Conservation (phyloP, 148 eudicot species). For the Selenicereus undatus region DNA sequence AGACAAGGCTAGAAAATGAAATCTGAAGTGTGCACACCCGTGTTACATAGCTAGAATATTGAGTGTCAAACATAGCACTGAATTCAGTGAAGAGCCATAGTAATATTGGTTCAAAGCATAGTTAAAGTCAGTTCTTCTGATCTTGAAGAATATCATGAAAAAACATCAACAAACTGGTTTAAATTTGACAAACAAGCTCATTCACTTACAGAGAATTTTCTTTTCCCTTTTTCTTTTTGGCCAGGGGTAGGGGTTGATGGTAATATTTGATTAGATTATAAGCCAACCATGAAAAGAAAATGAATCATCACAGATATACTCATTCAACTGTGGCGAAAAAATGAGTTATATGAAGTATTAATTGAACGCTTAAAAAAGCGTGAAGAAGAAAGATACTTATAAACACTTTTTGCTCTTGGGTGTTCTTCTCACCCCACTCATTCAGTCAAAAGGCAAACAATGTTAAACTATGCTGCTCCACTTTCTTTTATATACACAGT, state of each 20-base stretch:
- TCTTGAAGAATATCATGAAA: not conserved
- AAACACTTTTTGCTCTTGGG: not conserved
- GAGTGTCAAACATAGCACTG: not conserved
- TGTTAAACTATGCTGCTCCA: constrained; percentile 2
- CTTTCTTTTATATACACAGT: not conserved
- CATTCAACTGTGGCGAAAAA: not conserved
- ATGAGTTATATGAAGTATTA: not conserved
- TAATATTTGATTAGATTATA: not conserved
- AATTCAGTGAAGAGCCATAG: not conserved
- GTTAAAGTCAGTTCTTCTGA: not conserved
- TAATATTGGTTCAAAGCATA: not conserved
- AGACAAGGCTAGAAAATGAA: not conserved
- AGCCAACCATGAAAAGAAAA: not conserved
- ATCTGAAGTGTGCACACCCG: not conserved
- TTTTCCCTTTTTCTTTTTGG: not conserved
- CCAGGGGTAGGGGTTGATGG: not conserved
- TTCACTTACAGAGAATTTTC: not conserved
- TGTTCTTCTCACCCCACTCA: not conserved
- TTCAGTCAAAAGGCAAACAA: not conserved
- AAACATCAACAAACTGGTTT: not conserved
- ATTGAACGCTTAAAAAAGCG: not conserved
- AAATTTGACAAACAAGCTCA: not conserved
- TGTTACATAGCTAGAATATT: not conserved
- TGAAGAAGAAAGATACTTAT: not conserved
- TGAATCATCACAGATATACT: not conserved